Base-by-base conservation (phyloP, 495 filamentous ascomycete genomes). In the Pyrenopolyporus hunteri region DNA sequence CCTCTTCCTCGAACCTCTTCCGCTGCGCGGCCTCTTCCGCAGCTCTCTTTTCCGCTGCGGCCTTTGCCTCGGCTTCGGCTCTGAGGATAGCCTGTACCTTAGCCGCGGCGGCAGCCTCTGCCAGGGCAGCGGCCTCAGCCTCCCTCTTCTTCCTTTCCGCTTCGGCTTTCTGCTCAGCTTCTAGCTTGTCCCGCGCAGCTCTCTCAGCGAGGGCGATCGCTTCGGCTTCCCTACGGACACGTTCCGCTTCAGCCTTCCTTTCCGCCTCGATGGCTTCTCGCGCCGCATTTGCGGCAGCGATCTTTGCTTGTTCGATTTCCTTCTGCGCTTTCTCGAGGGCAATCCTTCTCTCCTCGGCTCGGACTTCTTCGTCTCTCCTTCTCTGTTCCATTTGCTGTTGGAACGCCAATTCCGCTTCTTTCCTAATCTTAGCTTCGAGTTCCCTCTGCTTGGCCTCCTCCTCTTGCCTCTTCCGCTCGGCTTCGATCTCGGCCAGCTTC, bases 111-210 rank as follows among this genome's bases (percentile, higher is more conserved):
- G 71, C 71, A 0, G 75, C 77, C 45, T 76, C 76, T 6, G 72
- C 76, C 1, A 70, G 63, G n/a, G 77, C 79, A 14, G 71, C 73
- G 5, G 76, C 73, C 35, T 80, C 77, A 3, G 82, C 80, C 29
- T 83, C 83, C 35, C 70, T 78, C 42, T 74, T 81, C 22, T 74
- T 75, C 59, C 77, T 77, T 42, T 86, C 83, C 4, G 80, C 83
- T 25, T 77, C 78, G 36, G 78, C 81, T 58, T 80, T 79, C 8
- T 67, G 59, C 35, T 74, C 70, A 1, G 60, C 68, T 35, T 76
- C 71, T 5, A 74, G 43, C 58, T 72, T 75, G 8, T 72, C 70
- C 44, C 73, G 63, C 39, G 75, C 70, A 19, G 70, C 64, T 36
- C 73, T 68, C 42, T 74, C 74, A 10, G 71, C 70, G 23, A 66